A percentile compares a stretch with the other conserved stretches of the same genome.
Conservation (phyloP, 1,284 basidiomycete genomes). For the Anthracocystis panici-leucophaei region DNA sequence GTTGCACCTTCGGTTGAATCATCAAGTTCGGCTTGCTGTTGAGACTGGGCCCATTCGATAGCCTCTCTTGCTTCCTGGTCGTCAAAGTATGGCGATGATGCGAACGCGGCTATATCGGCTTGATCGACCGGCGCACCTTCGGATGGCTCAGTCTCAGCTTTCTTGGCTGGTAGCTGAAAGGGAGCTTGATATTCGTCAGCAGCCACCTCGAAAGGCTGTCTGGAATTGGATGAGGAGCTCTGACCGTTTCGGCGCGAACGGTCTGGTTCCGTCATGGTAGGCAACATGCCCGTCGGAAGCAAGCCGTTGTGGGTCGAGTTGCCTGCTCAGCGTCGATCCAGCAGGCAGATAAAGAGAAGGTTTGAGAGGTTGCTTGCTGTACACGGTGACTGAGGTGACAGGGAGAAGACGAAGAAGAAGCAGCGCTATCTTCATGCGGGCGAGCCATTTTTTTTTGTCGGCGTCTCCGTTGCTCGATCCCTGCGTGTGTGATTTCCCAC, state of each 20-base stretch:
- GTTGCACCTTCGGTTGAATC: slow-evolving; percentile 13
- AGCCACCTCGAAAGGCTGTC: slow-evolving; percentile 54
- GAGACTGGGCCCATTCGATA: slow-evolving; percentile 52
- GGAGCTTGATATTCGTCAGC: slow-evolving; percentile 66
- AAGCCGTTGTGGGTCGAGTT: slow-evolving; percentile 7
- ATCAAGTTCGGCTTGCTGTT: slow-evolving; percentile 32
- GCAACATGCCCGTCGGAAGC: slow-evolving; percentile 1
- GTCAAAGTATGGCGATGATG: slow-evolving; percentile 65
- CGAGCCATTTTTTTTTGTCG: background rate
- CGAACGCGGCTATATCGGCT: slow-evolving; percentile 24
- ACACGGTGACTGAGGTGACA: background rate
- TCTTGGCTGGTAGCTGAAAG: slow-evolving; percentile 51
- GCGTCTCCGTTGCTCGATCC: slow-evolving; percentile 16
- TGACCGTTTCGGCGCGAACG: slow-evolving; percentile 25
- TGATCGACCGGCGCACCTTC: slow-evolving; percentile 1
- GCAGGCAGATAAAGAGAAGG: too few species aligned
- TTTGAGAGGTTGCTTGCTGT: too few species aligned
- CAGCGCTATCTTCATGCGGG: background rate
- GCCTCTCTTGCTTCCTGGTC: slow-evolving; percentile 64
- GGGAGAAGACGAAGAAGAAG: background rate
- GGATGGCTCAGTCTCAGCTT: background rate
- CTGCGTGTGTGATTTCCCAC: background rate
- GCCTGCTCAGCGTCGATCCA: background rate
- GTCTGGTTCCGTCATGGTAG: slow-evolving; percentile 30
- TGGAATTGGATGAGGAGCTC: slow-evolving; percentile 28